These are phyloP conservation scores for Colletotrichum chrysophilum DNA, from an alignment of 2,329 filamentous ascomycete genomes.

Conservation along the genomic window DNA sequence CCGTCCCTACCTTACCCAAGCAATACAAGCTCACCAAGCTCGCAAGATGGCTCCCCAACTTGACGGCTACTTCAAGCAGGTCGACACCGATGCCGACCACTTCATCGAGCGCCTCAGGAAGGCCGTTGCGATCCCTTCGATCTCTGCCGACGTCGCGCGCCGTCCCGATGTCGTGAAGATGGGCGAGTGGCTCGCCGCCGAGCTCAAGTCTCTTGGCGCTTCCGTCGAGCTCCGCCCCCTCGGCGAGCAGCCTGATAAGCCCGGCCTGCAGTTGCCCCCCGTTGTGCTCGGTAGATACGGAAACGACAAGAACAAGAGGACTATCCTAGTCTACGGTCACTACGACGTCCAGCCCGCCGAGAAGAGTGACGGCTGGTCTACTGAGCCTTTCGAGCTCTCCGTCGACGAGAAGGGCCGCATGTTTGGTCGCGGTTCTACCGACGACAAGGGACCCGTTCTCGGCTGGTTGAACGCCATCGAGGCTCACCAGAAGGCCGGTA, in stretches of 20 bases:
- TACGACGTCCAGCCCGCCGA: conserved; percentile 98
- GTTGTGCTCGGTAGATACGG: conserved; percentile 93
- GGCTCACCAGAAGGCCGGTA: conserved; percentile 91
- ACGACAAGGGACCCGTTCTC: conserved; percentile 96
- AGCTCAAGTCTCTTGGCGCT: conserved; percentile 85
- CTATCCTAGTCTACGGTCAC: conserved; percentile 96
- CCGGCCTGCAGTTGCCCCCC: conserved; percentile 89
- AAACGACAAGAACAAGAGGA: conserved; percentile 89
- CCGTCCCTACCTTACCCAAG: conserved; percentile 57
- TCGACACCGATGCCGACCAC: conserved; percentile 76
- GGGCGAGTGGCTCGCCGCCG: conserved; percentile 86
- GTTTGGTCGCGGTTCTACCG: conserved; percentile 94
- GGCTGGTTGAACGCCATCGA: conserved; percentile 99
- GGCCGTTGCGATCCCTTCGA: conserved; percentile 94
- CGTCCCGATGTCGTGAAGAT: conserved; percentile 94
- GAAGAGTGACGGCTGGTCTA: conserved; percentile 93
- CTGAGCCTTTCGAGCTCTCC: conserved; percentile 88
- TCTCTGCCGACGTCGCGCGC: conserved; percentile 89
- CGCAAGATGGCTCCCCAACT: conserved; percentile 86
- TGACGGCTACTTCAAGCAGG: conserved; percentile 91
- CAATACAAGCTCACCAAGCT: conserved; percentile 63
- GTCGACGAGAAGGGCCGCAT: conserved; percentile 92
- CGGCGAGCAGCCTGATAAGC: conserved; percentile 90
- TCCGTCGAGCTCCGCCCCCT: conserved; percentile 85
- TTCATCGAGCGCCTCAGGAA: conserved; percentile 91